Conservation (phyloP, 768 basidiomycete genomes). For the Botryobasidium botryosum region DNA sequence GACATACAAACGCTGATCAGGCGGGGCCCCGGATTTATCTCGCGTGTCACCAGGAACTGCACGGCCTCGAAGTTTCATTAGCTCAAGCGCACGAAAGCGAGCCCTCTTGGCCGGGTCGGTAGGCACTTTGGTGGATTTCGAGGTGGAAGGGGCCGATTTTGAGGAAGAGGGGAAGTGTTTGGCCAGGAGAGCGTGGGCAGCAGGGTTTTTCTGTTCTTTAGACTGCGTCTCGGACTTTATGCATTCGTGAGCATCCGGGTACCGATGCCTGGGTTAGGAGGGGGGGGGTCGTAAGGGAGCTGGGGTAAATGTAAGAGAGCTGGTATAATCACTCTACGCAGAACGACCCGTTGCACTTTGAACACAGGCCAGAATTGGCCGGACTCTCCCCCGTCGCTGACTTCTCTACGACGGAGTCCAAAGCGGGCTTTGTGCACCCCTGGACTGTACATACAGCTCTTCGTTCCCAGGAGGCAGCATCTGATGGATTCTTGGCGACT, state of each 20-base stretch:
- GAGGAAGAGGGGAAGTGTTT: constrained; percentile 29
- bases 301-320: neutral
- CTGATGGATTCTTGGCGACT: neutral
- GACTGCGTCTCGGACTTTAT: constrained; percentile 14
- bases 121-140: constrained; percentile 21
- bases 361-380: constrained; percentile 27
- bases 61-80: constrained; percentile 60
- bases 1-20: constrained; percentile 44
- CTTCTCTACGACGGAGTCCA: constrained; percentile 24
- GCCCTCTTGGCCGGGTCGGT: constrained; percentile 37
- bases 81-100: constrained; percentile 37
- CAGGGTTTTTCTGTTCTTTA: constrained; percentile 24
- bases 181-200: constrained; percentile 35
- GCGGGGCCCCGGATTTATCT: constrained; percentile 29
- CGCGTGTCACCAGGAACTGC: constrained; percentile 47
- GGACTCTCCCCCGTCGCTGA: constrained; percentile 13
- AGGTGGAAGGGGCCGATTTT: constrained; percentile 11
- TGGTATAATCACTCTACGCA: constrained; percentile 38
- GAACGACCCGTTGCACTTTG: constrained; percentile 37
- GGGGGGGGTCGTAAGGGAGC: neutral
- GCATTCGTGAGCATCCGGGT: constrained; percentile 46
- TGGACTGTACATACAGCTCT: constrained; percentile 31
- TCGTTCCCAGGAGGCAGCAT: constrained; percentile 15
- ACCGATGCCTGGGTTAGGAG: constrained; percentile 38
- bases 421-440: constrained; percentile 38